Evolutionary conservation across 106 monocot species (phyloP).

Genomic region (Acorus gramineus): DNA sequence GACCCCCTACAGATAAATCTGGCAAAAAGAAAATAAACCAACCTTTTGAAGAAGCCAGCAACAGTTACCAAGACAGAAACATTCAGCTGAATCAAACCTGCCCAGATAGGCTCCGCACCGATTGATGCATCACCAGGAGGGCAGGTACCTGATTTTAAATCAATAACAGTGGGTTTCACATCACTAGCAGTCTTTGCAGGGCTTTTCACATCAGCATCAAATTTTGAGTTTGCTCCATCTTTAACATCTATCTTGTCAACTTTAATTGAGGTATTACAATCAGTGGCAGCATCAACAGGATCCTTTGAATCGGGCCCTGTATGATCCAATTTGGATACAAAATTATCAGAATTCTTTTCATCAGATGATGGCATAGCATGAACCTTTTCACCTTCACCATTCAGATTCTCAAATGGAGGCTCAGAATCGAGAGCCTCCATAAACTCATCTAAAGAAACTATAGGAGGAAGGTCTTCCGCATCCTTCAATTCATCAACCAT

Average conservation of each 20-base stretch:
- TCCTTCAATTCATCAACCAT: constrained; percentile 69
- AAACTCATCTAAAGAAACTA: constrained; percentile 82
- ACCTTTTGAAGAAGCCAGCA: constrained; percentile 70
- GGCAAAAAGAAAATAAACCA: constrained; percentile 6
- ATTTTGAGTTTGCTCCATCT: not conserved
- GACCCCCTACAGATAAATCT: not conserved
- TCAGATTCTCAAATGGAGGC: constrained; percentile 74
- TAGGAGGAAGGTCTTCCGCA: constrained; percentile 54
- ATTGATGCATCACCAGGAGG: constrained; percentile 11
- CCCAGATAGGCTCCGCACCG: constrained; percentile 47
- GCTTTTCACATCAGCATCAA: too few species aligned
- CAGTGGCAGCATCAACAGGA: not conserved
- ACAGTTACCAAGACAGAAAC: constrained; percentile 54
- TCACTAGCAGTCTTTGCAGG: constrained; percentile 9
- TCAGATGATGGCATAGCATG: not conserved
- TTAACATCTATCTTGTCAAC: constrained; percentile 8
- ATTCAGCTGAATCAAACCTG: constrained; percentile 77
- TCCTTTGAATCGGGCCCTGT: constrained; percentile 9
- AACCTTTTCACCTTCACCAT: constrained; percentile 17
- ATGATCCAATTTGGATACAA: constrained; percentile 12
- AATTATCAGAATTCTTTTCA: constrained; percentile 12
- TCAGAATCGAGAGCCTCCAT: constrained; percentile 79
- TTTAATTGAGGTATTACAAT: not conserved
- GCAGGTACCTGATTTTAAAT: constrained; percentile 5
- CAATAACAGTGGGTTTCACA: constrained; percentile 18